Evolutionary conservation across 768 basidiomycete species (phyloP).

Genomic region (Pleurotus giganteus): DNA sequence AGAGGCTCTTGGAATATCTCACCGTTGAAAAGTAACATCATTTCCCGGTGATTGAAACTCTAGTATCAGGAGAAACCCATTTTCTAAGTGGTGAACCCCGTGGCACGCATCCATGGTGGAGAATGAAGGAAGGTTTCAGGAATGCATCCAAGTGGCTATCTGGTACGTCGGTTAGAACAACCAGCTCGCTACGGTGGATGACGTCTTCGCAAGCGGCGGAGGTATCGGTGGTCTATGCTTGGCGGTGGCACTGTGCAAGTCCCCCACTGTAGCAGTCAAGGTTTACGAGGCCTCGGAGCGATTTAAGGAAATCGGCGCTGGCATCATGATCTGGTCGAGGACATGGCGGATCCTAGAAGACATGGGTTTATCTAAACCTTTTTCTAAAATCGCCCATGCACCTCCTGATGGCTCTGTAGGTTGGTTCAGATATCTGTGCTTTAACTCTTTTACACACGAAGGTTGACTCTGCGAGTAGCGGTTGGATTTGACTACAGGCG

Average conservation of each 20-base stretch:
- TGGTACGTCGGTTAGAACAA: constrained; percentile 21
- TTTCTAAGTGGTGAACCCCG: too few relatives aligned
- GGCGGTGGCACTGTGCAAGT: constrained; percentile 37
- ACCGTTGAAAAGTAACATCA: too few relatives aligned
- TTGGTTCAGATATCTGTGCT: constrained; percentile 9
- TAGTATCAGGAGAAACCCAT: too few relatives aligned
- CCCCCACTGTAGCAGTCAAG: constrained; percentile 33
- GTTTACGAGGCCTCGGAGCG: constrained; percentile 47
- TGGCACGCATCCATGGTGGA: not conserved
- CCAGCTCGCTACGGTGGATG: not conserved
- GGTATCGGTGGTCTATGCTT: constrained; percentile 42
- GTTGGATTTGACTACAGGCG: constrained; percentile 45
- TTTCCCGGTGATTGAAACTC: too few relatives aligned
- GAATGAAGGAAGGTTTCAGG: not conserved
- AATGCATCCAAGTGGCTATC: constrained; percentile 28
- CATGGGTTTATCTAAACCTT: constrained; percentile 36
- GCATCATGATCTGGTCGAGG: constrained; percentile 42
- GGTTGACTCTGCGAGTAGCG: constrained; percentile 20
- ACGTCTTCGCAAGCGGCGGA: constrained; percentile 22
- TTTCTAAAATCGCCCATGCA: constrained; percentile 31
- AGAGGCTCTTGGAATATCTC: too few relatives aligned
- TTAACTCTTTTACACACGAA: not conserved
- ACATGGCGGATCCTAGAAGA: constrained; percentile 43
- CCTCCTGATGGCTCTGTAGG: constrained; percentile 30
- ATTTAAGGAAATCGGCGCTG: constrained; percentile 52